These are phyloP conservation scores for Senna tora DNA, from an alignment of 306 rosid species.

Conservation along the genomic window DNA sequence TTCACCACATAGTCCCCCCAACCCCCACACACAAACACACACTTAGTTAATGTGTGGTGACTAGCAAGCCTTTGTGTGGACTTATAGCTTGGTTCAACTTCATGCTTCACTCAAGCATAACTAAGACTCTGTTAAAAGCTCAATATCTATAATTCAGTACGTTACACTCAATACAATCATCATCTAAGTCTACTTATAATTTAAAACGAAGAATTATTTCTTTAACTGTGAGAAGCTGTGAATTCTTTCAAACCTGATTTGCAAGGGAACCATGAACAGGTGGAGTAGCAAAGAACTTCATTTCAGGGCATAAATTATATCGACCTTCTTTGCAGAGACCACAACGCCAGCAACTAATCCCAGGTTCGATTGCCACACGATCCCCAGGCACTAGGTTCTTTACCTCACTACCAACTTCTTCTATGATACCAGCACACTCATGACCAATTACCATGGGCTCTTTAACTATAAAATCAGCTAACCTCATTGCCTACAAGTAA, in stretches of 20 bases:
- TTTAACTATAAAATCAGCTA: constrained; percentile 72
- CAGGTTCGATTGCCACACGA: constrained; percentile 85
- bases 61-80: too few relatives aligned
- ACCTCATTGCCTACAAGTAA: constrained; percentile 64
- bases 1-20: background rate
- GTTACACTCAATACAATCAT: background rate
- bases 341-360: constrained; percentile 88
- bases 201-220: background rate
- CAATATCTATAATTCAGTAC: constrained; percentile 2
- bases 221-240: constrained; percentile 15
- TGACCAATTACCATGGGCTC: constrained; percentile 98
- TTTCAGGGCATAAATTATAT: constrained; percentile 83
- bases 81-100: too few relatives aligned
- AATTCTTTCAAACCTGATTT: constrained; percentile 65
- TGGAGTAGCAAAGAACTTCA: constrained; percentile 92
- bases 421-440: constrained; percentile 92
- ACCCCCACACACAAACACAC: background rate
- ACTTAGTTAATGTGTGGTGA: too few relatives aligned
- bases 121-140: too few relatives aligned
- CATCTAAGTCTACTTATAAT: background rate
- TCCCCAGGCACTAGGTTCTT: constrained; percentile 66
- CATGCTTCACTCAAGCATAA: too few relatives aligned
- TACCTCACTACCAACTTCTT: constrained; percentile 75
- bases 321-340: constrained; percentile 75
- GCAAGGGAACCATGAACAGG: constrained; percentile 94